phyloP scores from a whole-genome alignment of 208 protist species.

The Acanthamoeba castellanii region DNA sequence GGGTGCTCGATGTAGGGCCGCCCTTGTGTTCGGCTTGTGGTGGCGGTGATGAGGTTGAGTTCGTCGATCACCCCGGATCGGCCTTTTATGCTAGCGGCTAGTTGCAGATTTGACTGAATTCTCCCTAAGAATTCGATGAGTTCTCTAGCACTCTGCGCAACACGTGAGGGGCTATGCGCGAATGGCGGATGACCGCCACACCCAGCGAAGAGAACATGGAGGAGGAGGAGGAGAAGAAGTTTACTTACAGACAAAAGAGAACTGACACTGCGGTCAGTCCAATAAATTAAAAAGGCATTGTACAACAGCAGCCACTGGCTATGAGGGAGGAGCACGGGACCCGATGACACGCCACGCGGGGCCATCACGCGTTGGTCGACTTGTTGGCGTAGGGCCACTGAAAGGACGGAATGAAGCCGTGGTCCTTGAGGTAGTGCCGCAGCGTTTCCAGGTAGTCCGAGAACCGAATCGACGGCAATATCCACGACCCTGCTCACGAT shows the following conservation, averaged over 20 bases:
- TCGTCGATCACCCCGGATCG: too few species aligned
- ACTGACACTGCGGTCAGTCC: background rate
- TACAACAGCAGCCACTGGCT: background rate
- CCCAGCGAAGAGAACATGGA: background rate
- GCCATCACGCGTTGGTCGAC: background rate
- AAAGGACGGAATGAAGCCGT: slow-evolving; percentile 70
- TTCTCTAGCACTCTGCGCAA: too few species aligned
- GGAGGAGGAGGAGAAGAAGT: background rate
- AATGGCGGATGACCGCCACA: too few species aligned
- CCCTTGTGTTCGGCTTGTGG: background rate
- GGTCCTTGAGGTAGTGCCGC: slow-evolving; percentile 69
- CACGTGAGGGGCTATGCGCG: too few species aligned
- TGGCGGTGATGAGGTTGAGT: background rate
- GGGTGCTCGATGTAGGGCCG: too few species aligned
- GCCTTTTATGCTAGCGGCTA: too few species aligned
- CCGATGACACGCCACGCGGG: background rate
- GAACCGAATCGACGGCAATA: slow-evolving; percentile 51
- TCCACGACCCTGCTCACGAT: background rate
- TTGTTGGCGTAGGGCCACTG: slow-evolving; percentile 36
- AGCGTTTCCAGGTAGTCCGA: slow-evolving; percentile 68
- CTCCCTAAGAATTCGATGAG: too few species aligned
- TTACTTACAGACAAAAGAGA: background rate
- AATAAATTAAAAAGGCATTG: background rate
- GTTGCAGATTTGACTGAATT: too few species aligned
- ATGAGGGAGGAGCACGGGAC: background rate